phyloP scores from a whole-genome alignment of 345 rosid species.

The Euclidium syriacum region DNA sequence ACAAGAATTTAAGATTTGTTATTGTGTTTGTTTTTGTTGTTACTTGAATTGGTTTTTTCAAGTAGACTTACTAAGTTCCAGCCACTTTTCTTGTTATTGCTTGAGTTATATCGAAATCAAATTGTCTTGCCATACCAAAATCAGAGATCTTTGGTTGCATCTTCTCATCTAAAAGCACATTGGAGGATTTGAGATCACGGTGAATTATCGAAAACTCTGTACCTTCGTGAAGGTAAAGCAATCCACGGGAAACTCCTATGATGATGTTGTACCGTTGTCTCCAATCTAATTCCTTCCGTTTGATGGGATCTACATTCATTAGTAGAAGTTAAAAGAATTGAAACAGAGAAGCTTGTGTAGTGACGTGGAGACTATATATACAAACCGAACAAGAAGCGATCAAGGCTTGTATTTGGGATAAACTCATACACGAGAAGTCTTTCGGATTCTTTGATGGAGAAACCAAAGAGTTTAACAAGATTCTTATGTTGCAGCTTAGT shows the following conservation, averaged over 20 bases:
- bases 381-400: constrained; percentile 33
- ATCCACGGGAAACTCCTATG: constrained; percentile 19
- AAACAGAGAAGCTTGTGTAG: not conserved
- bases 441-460: constrained; percentile 21
- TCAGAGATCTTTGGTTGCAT: constrained; percentile 25
- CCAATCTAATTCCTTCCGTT: constrained; percentile 8
- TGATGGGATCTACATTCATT: constrained; percentile 19
- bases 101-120: constrained; percentile 9
- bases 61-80: constrained; percentile 25
- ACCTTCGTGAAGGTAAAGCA: constrained; percentile 25
- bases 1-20: not conserved
- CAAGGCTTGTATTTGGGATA: constrained; percentile 29
- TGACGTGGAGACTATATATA: not conserved
- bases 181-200: constrained; percentile 19
- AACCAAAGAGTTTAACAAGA: constrained; percentile 32
- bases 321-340: not conserved
- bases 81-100: constrained; percentile 20
- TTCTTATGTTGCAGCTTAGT: constrained; percentile 48
- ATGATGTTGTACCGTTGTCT: constrained; percentile 10
- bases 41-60: not conserved
- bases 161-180: constrained; percentile 20
- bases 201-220: constrained; percentile 6
- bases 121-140: constrained; percentile 27
- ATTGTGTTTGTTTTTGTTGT: not conserved
- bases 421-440: constrained; percentile 29